Evolutionary conservation across 495 filamentous ascomycete genomes (phyloP), one percentile per base, ranked within the genome.

Genomic region (Patellaria atrata): DNA sequence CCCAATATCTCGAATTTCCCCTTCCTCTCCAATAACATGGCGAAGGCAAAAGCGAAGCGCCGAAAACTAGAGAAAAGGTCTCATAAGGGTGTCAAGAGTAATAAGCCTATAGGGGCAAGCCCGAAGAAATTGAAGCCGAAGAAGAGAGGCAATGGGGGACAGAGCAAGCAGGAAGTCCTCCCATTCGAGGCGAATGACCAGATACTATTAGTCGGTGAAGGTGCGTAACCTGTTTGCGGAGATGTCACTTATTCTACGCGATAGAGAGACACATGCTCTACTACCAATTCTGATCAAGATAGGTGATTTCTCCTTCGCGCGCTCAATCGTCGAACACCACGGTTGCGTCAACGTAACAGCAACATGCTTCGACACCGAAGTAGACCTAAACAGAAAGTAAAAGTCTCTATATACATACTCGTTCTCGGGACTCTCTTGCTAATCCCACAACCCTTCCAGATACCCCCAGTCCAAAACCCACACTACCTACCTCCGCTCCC

Each of bases 201-300:
- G 36, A 80, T 94, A 39, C 70, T 97, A 17, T 67, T 94, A 2
- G 56, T 97, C 45, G 89, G 87, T 31, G 87, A 97, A 62, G 87
- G 80, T 62, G 25, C 6, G 15, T 22, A 23, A 17, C 16, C 14
- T 16, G n/a, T n/a, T n/a, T n/a, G n/a, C n/a, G n/a, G n/a, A n/a
- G n/a, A n/a, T n/a, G n/a, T n/a, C n/a, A n/a, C n/a, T n/a, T n/a
- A n/a, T n/a, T n/a, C n/a, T n/a, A n/a, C n/a, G 2, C 30, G 12
- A 20, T 33, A 2, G 14, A 47, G 50, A 11, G 7, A 15, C n/a
- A 31, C 29, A 27, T 1, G 12, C 30, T 41, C n/a, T 35, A n/a
- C 15, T 15, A 37, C 24, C 18, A 21, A 35, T 25, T 33, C 10
- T 24, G 13, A 18, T 15, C 11, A 14, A 27, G 35, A 25, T 31